A percentile compares a stretch with the other conserved stretches of the same genome.
phyloP scores from a whole-genome alignment of 2,329 filamentous ascomycete genomes.

The Bisporella sp. region DNA sequence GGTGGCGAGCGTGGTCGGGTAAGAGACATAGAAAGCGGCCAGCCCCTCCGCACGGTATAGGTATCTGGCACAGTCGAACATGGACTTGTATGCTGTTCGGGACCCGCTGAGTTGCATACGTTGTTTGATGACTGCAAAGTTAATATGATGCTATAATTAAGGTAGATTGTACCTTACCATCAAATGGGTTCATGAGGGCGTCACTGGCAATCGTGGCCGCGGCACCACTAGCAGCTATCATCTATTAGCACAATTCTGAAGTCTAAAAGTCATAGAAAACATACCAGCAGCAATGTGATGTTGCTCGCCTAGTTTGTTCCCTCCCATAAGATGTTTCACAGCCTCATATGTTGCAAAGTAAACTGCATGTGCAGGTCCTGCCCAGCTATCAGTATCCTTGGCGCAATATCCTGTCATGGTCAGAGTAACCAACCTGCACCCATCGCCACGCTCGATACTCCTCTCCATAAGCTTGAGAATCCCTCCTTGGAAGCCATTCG shows the following conservation, averaged over 20 bases:
- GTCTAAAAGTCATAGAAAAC: constrained; percentile 20
- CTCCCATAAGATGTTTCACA: constrained; percentile 93
- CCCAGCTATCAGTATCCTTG: constrained; percentile 19
- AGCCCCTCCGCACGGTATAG: constrained; percentile 86
- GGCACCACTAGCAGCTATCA: constrained; percentile 79
- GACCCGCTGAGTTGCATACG: constrained; percentile 98
- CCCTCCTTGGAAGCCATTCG: constrained; percentile 90
- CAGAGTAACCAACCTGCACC: constrained; percentile 66
- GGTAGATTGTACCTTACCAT: constrained; percentile 51
- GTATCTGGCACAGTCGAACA: constrained; percentile 78
- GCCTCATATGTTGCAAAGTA: constrained; percentile 94
- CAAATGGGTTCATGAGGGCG: constrained; percentile 98
- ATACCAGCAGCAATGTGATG: constrained; percentile 89
- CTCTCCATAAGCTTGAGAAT: constrained; percentile 86
- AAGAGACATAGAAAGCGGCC: constrained; percentile 93
- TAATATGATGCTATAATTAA: constrained; percentile 7
- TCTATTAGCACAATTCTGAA: constrained; percentile 28
- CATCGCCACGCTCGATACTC: constrained; percentile 91
- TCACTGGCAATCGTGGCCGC: constrained; percentile 95
- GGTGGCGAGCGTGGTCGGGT: constrained; percentile 97
- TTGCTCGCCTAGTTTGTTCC: constrained; percentile 79
- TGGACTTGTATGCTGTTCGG: constrained; percentile 75
- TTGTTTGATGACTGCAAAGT: constrained; percentile 76
- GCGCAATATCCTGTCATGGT: background rate
- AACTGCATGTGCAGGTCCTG: constrained; percentile 92